A percentile compares a stretch with the other conserved stretches of the same genome.
These are phyloP conservation scores for Asclepias syriaca DNA, from an alignment of 257 asterid genomes.

Conservation along the genomic window DNA sequence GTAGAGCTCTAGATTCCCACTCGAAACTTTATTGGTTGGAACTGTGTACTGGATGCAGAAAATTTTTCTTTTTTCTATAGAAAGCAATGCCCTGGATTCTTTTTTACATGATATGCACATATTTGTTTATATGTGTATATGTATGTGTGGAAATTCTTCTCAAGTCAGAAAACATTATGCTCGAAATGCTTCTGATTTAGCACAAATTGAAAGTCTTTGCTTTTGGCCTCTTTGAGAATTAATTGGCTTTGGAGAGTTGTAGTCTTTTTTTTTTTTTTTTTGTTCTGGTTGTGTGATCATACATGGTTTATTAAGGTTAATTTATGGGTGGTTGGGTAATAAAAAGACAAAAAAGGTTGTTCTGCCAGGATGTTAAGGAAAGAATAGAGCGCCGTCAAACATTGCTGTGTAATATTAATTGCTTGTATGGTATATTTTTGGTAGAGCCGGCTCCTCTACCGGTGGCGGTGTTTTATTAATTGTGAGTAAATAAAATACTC, in stretches of 20 bases:
- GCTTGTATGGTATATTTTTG: not conserved
- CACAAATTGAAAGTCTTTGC: not conserved
- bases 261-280: not conserved
- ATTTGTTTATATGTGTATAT: not conserved
- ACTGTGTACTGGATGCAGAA: not conserved
- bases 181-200: not conserved
- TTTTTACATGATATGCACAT: not conserved
- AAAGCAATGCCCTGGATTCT: not conserved
- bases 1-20: not conserved
- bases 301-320: not conserved
- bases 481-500: not conserved
- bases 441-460: slow-evolving; percentile 2
- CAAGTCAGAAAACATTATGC: no score
- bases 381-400: slow-evolving; percentile 9
- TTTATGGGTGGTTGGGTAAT: slow-evolving; percentile 1
- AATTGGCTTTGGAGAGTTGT: not conserved
- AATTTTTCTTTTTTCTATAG: not conserved
- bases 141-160: not conserved
- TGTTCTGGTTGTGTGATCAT: not conserved
- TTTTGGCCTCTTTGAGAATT: not conserved
- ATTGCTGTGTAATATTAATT: not conserved
- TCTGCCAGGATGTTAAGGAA: slow-evolving; percentile 5
- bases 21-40: not conserved
- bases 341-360: not conserved
- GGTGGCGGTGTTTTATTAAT: not conserved